Percentiles rank a stretch among this genome's conserved stretches.
These are phyloP conservation scores for Alternaria sp. DNA, from an alignment of 2,329 filamentous ascomycete genomes.

Conservation along the genomic window DNA sequence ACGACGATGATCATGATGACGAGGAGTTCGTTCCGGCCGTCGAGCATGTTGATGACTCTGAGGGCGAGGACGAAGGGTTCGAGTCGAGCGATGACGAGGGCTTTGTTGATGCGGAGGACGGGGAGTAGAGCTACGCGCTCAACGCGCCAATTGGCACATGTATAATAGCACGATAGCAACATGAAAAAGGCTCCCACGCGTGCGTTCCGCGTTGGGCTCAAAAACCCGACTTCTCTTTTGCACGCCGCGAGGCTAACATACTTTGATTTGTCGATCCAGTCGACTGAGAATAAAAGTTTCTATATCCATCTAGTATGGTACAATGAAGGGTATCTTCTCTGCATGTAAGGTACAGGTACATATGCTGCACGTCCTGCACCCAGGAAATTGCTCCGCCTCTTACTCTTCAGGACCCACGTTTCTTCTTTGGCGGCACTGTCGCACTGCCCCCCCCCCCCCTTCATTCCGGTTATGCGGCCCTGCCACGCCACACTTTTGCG, in stretches of 20 bases:
- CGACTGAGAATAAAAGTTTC: slow-evolving; percentile 17
- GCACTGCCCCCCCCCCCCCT: no score
- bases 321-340: slow-evolving; percentile 17
- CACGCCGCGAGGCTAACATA: background rate
- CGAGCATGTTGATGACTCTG: slow-evolving; percentile 28
- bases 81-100: slow-evolving; percentile 18
- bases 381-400: background rate
- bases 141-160: background rate
- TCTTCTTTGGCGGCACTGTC: background rate
- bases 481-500: slow-evolving; percentile 1
- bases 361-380: background rate
- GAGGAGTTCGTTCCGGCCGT: slow-evolving; percentile 25
- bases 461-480: slow-evolving; percentile 7
- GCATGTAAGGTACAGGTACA: background rate
- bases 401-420: background rate
- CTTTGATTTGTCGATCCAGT: slow-evolving; percentile 15
- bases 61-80: slow-evolving; percentile 18
- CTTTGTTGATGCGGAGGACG: slow-evolving; percentile 12
- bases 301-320: slow-evolving; percentile 18
- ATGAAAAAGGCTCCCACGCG: background rate
- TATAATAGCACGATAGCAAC: background rate
- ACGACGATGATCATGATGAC: slow-evolving; percentile 23
- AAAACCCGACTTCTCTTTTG: background rate
- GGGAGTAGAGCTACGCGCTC: background rate
- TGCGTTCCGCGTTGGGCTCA: background rate